phyloP scores from a whole-genome alignment of 345 rosid genomes.

The Sonneratia alba region DNA sequence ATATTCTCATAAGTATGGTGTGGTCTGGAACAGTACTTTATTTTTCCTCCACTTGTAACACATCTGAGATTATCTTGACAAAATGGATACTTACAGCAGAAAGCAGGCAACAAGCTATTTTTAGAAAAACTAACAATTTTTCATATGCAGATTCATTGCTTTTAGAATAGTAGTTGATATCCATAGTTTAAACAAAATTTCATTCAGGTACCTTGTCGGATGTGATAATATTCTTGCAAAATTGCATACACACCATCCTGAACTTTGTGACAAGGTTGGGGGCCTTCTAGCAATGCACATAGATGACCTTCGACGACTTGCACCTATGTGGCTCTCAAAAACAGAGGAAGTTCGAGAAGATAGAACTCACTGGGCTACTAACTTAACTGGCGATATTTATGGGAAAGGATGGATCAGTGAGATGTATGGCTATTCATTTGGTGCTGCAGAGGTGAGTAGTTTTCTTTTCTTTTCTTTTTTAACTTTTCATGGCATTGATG shows the following conservation, averaged over 20 bases:
- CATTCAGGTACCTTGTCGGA: slow-evolving; percentile 74
- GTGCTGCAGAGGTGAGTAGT: slow-evolving; percentile 76
- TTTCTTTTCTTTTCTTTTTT: neutral
- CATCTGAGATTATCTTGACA: neutral
- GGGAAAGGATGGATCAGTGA: slow-evolving; percentile 97
- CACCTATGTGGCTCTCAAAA: slow-evolving; percentile 96
- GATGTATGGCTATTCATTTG: slow-evolving; percentile 99
- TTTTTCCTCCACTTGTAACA: neutral
- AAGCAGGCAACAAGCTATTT: neutral
- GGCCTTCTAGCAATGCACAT: slow-evolving; percentile 98
- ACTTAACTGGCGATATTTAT: slow-evolving; percentile 94
- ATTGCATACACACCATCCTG: slow-evolving; percentile 71
- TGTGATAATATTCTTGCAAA: slow-evolving; percentile 82
- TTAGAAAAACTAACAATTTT: neutral
- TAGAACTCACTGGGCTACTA: slow-evolving; percentile 87
- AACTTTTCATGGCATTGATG: neutral
- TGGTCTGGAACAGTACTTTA: neutral
- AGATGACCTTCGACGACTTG: slow-evolving; percentile 80
- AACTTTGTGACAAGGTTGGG: slow-evolving; percentile 94
- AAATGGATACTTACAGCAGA: neutral
- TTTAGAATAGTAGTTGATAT: neutral
- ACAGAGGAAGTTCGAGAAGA: slow-evolving; percentile 95
- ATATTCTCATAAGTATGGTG: neutral
- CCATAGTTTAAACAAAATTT: neutral
- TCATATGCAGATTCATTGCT: neutral